A percentile compares a stretch with the other conserved stretches of the same genome.
These are phyloP conservation scores for Fomitopsis palustris DNA, from an alignment of 1,284 basidiomycete species.

Conservation along the genomic window DNA sequence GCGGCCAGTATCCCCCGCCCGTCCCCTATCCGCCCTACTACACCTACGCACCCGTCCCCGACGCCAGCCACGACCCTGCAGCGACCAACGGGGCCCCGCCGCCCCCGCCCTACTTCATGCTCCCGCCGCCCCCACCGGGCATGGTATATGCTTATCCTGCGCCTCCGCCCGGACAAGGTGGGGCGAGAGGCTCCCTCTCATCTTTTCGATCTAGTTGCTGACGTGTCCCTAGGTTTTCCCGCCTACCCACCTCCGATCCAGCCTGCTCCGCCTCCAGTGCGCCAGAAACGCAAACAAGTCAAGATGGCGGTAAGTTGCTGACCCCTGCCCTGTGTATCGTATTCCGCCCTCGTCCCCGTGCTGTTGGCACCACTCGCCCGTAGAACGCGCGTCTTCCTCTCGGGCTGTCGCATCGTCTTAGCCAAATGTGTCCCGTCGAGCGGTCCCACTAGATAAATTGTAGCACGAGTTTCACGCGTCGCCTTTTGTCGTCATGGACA, in stretches of 20 bases:
- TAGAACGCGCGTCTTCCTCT: too few species aligned
- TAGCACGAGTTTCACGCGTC: too few species aligned
- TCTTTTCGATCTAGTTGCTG: constrained; percentile 7
- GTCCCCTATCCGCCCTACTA: constrained; percentile 46
- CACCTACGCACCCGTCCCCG: constrained; percentile 39
- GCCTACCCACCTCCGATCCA: constrained; percentile 26
- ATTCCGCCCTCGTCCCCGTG: not conserved
- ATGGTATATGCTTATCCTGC: constrained; percentile 62
- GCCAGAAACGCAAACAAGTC: constrained; percentile 79
- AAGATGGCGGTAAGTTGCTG: constrained; percentile 74
- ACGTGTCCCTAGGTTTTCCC: constrained; percentile 29
- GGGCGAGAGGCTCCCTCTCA: constrained; percentile 14
- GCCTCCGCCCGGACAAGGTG: constrained; percentile 45
- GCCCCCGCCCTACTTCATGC: constrained; percentile 45
- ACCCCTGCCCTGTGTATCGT: not conserved
- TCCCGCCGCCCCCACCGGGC: constrained; percentile 47
- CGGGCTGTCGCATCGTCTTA: too few species aligned
- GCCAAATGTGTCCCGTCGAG: too few species aligned
- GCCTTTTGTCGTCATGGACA: too few species aligned
- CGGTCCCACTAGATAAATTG: too few species aligned
- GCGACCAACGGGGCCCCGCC: constrained; percentile 39
- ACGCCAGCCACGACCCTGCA: constrained; percentile 42
- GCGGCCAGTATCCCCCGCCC: constrained; percentile 42
- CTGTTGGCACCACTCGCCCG: not conserved
- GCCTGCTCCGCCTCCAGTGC: constrained; percentile 21